Evolutionary conservation across 2,329 filamentous ascomycete genomes (phyloP).

Genomic region (Curvularia lunata): DNA sequence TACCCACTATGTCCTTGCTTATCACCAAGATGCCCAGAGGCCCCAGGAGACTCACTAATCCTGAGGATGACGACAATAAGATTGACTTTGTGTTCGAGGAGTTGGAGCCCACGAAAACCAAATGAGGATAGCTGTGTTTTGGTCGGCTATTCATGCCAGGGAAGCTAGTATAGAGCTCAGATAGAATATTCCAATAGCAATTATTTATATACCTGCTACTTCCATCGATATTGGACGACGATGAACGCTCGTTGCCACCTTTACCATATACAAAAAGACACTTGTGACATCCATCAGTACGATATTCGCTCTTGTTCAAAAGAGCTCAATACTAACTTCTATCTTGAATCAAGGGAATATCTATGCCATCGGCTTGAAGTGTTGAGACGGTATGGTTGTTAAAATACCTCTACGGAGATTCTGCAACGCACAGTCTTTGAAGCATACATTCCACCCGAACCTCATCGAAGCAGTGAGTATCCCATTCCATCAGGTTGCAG

Average conservation of each 20-base stretch:
- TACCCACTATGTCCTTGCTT: conserved; percentile 15
- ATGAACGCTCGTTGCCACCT: neutral
- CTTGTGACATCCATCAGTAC: too few relatives aligned
- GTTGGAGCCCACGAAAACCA: neutral
- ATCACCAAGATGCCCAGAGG: conserved; percentile 13
- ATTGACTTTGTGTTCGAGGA: neutral
- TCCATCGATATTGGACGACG: neutral
- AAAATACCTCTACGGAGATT: too few relatives aligned
- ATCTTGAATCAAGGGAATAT: too few relatives aligned
- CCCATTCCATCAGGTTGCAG: too few relatives aligned
- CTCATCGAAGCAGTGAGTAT: too few relatives aligned
- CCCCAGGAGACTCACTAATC: neutral
- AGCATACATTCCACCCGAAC: too few relatives aligned
- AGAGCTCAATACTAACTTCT: too few relatives aligned
- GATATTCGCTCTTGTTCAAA: too few relatives aligned
- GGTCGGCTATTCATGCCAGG: neutral
- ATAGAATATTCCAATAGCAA: neutral
- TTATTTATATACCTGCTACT: neutral
- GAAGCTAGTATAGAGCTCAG: neutral
- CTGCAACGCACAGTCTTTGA: too few relatives aligned
- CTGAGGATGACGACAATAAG: neutral
- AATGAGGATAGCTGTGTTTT: neutral
- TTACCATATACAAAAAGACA: neutral
- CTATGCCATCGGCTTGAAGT: too few relatives aligned
- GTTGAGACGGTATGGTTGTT: too few relatives aligned